Base-by-base conservation (phyloP, 441 rosid species). In the Pelargonium citronellum region DNA sequence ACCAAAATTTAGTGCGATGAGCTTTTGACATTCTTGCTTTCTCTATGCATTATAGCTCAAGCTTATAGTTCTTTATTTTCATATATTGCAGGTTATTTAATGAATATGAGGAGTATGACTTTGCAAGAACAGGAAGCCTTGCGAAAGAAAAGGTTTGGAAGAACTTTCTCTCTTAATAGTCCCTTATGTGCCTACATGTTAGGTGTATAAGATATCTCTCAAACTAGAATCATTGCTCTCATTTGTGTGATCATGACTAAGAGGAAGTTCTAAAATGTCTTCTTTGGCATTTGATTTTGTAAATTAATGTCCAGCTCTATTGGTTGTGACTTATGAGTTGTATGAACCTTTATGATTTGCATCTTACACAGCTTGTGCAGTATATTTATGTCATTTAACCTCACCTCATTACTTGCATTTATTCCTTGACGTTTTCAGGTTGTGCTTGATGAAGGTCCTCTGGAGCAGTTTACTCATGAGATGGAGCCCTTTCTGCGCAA, bases 401-500 rank as follows among this genome's bases (percentile, higher is more conserved):
- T 75, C 49, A 72, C 55, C 0, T 62, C 44, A 51, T 65, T 17
- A 8, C 19, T 24, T 72, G 30, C 15, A 8, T 66, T 15, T 67
- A 27, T 58, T 51, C 64, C 55, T 64, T 57, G 17, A 71, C 11
- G 37, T 30, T 69, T 74, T 62, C 73, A 92, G 99, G 89, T 95
- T 77, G 98, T 86, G 79, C 89, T 92, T 24, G 73, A 77, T 69
- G 95, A 89, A 79, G 99, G 97, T 49, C 96, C 94, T 77, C 75
- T 95, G 72, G 89, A 88, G 65, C 98, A 92, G 77, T 92, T 95
- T 80, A 83, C 97, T 5, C 98, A 91, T 86, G 99, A 95, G 75
- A 92, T 95, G 99, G 99, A 95, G 81, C 99, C 99, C 3, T 82
- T 88, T 67, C 72, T 92, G 71, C 90, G 98, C 67, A 92, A 91